Evolutionary conservation across 1,139 yeast genomes (phyloP).

Genomic region (Meyerozyma guilliermondii): DNA sequence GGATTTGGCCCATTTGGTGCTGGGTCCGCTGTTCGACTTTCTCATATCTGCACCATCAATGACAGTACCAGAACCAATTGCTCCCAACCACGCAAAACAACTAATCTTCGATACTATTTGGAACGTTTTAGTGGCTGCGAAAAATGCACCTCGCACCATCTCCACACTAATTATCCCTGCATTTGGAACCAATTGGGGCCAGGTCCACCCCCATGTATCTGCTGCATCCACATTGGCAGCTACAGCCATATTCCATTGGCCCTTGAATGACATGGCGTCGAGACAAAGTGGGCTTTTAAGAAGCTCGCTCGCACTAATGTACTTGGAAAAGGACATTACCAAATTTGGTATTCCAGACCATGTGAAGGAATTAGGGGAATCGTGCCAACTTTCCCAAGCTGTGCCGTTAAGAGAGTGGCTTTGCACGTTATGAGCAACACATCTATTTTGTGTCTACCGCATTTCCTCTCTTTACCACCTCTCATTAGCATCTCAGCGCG

Average conservation of each 20-base stretch:
- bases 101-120: conserved; percentile 17
- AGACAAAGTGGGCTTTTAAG: neutral
- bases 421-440: neutral
- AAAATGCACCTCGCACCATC: conserved; percentile 2
- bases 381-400: neutral
- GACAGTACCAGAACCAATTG: conserved; percentile 12
- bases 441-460: no score
- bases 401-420: neutral
- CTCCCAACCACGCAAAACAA: neutral
- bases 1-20: conserved; percentile 12
- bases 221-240: conserved; percentile 16
- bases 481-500: no score
- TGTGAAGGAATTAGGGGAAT: neutral
- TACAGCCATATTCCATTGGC: conserved; percentile 12
- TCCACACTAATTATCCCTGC: conserved; percentile 22
- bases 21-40: conserved; percentile 9
- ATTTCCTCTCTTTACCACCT: no score
- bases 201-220: conserved; percentile 10
- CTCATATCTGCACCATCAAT: conserved; percentile 10
- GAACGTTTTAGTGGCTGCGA: conserved; percentile 13
- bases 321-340: neutral
- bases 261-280: neutral
- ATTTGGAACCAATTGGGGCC: conserved; percentile 25
- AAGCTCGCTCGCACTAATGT: neutral
- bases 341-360: neutral